Evolutionary conservation across 2,329 filamentous ascomycete genomes (phyloP).

Genomic region (Achaetomium macrosporum): DNA sequence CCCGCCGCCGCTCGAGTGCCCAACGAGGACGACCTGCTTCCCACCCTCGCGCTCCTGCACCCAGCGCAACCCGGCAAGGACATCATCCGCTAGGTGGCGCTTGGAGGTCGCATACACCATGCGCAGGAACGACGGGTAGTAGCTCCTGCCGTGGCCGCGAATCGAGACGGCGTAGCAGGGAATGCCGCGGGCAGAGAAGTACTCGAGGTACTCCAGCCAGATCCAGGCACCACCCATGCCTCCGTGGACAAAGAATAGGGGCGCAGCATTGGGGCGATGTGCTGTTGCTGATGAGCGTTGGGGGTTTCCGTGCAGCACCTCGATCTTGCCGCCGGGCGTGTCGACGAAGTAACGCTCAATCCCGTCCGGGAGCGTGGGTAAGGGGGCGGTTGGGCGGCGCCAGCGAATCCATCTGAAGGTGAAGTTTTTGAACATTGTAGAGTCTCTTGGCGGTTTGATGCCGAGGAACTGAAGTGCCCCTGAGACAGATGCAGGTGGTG

Average conservation of each 20-base stretch:
- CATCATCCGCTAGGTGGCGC: conserved; percentile 38
- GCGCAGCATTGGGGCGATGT: conserved; percentile 19
- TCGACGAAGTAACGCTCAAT: conserved; percentile 40
- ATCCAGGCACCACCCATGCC: conserved; percentile 49
- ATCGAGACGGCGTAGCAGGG: conserved; percentile 48
- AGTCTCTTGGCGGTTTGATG: neutral
- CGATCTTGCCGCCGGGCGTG: conserved; percentile 41
- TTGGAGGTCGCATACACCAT: conserved; percentile 44
- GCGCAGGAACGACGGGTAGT: conserved; percentile 42
- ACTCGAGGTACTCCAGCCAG: conserved; percentile 48
- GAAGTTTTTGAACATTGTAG: conserved; percentile 25
- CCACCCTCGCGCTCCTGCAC: conserved; percentile 30
- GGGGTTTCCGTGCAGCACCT: conserved; percentile 41
- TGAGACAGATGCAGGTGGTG: too few species aligned
- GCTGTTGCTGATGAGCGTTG: conserved; percentile 4
- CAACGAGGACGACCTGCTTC: conserved; percentile 38
- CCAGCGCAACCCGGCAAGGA: conserved; percentile 37
- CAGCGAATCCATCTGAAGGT: conserved; percentile 31
- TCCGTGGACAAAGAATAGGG: conserved; percentile 49
- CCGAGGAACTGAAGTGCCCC: neutral
- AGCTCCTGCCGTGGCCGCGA: conserved; percentile 48
- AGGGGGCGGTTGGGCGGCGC: conserved; percentile 24
- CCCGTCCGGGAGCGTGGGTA: conserved; percentile 32
- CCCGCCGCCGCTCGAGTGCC: conserved; percentile 48
- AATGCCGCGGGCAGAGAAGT: conserved; percentile 39